phyloP scores from a whole-genome alignment of 2,329 filamentous ascomycete species.

The Trichoderma koningiopsis region DNA sequence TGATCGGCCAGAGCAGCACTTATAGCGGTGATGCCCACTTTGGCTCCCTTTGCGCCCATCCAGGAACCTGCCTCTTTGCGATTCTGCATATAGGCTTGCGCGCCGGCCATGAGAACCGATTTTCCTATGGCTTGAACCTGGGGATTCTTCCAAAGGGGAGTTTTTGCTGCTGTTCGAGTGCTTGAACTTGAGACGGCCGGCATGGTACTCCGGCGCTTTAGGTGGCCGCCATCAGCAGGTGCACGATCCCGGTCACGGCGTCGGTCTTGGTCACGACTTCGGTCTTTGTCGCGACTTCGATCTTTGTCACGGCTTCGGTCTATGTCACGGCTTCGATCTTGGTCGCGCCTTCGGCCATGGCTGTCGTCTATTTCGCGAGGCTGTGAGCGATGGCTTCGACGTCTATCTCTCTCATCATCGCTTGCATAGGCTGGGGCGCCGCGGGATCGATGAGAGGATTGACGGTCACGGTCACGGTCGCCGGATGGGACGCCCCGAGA shows the following conservation, averaged over 20 bases:
- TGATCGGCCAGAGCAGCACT: constrained; percentile 53
- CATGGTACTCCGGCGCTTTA: constrained; percentile 37
- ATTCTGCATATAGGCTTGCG: constrained; percentile 50
- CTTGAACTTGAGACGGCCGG: constrained; percentile 31
- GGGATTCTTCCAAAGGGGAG: constrained; percentile 41
- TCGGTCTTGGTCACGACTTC: not conserved
- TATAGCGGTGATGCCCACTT: constrained; percentile 51
- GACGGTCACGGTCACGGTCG: not conserved
- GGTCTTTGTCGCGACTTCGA: not conserved
- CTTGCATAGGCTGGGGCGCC: not conserved
- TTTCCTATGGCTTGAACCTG: constrained; percentile 46
- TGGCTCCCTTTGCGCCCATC: constrained; percentile 52
- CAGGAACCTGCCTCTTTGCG: constrained; percentile 50
- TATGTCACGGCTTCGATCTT: not conserved
- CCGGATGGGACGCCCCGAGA: not conserved
- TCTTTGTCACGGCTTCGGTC: not conserved
- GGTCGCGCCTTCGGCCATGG: not conserved
- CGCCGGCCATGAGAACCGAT: constrained; percentile 51
- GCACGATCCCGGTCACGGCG: not conserved
- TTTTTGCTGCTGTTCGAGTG: constrained; percentile 19
- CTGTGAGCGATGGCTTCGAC: constrained; percentile 10
- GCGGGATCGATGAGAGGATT: constrained; percentile 22
- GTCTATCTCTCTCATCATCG: not conserved
- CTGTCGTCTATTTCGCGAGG: constrained; percentile 11
- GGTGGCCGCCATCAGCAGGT: not conserved